phyloP scores from a whole-genome alignment of 306 rosid species.

The Castanea sativa region DNA sequence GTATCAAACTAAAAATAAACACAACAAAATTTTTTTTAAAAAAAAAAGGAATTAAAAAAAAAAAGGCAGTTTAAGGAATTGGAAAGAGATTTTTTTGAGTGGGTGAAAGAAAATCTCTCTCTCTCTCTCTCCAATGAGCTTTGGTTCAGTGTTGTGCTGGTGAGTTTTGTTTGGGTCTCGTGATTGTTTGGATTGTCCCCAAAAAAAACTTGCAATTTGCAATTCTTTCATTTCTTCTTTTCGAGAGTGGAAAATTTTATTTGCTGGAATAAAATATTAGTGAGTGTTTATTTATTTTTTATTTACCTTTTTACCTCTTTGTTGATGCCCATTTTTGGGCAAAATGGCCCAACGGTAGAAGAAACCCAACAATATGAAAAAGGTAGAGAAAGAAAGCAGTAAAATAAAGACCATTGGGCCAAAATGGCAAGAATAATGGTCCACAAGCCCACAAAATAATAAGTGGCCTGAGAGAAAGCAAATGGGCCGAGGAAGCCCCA shows the following conservation, averaged over 20 bases:
- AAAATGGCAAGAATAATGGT: too few relatives aligned
- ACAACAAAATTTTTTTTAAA: background rate
- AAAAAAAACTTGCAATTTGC: background rate
- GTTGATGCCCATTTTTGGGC: too few relatives aligned
- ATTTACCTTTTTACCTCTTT: background rate
- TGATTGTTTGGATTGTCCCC: constrained; percentile 19
- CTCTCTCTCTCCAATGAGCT: background rate
- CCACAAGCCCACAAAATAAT: too few relatives aligned
- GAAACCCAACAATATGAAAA: too few relatives aligned
- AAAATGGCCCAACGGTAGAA: too few relatives aligned
- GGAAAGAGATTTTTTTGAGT: constrained; percentile 23
- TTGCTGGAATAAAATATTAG: too few relatives aligned
- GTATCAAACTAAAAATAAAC: background rate
- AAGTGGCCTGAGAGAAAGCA: too few relatives aligned
- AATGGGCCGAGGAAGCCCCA: too few relatives aligned
- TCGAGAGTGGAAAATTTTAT: background rate
- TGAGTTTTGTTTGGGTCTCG: constrained; percentile 11
- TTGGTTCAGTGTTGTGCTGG: too few relatives aligned
- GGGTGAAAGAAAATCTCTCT: constrained; percentile 22
- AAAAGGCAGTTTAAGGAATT: constrained; percentile 34
- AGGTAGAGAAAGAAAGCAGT: too few relatives aligned
- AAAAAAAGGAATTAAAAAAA: background rate
- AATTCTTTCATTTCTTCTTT: background rate
- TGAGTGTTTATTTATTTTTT: too few relatives aligned
- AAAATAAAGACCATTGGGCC: too few relatives aligned